Percentiles rank a stretch among this genome's conserved stretches.
phyloP scores from a whole-genome alignment of 768 basidiomycete species.

The Lentinula sp. region DNA sequence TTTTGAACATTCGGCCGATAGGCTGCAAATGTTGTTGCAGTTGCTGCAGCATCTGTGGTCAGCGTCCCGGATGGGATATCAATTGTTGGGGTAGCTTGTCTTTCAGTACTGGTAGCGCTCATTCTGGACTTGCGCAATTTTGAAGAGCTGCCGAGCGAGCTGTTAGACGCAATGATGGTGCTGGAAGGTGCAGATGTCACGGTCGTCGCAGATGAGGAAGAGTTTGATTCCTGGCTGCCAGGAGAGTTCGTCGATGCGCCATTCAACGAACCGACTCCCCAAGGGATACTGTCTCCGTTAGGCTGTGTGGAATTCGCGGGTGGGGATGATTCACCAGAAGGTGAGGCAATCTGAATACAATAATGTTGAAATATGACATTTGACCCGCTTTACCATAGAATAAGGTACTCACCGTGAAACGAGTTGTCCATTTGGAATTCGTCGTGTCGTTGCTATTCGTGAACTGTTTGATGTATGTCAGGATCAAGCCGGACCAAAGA shows the following conservation, averaged over 20 bases:
- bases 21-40: neutral
- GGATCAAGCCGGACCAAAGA: neutral
- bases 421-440: constrained; percentile 27
- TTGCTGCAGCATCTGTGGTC: neutral
- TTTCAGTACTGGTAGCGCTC: neutral
- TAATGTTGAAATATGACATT: neutral
- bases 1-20: neutral
- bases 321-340: constrained; percentile 17
- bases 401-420: constrained; percentile 21
- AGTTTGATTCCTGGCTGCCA: neutral
- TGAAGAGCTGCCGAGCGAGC: neutral
- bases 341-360: constrained; percentile 21
- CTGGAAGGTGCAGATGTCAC: neutral
- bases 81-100: constrained; percentile 4
- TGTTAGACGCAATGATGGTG: neutral
- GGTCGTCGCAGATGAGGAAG: neutral
- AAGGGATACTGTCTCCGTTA: constrained; percentile 27
- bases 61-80: neutral
- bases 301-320: constrained; percentile 25
- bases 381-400: neutral
- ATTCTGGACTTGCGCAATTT: constrained; percentile 1
- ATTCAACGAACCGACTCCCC: constrained; percentile 24
- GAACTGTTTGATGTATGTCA: constrained; percentile 15
- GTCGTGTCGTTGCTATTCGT: constrained; percentile 18
- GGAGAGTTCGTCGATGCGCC: neutral